Evolutionary conservation across 768 basidiomycete genomes (phyloP).

Genomic region (Leccinum ochraceum): DNA sequence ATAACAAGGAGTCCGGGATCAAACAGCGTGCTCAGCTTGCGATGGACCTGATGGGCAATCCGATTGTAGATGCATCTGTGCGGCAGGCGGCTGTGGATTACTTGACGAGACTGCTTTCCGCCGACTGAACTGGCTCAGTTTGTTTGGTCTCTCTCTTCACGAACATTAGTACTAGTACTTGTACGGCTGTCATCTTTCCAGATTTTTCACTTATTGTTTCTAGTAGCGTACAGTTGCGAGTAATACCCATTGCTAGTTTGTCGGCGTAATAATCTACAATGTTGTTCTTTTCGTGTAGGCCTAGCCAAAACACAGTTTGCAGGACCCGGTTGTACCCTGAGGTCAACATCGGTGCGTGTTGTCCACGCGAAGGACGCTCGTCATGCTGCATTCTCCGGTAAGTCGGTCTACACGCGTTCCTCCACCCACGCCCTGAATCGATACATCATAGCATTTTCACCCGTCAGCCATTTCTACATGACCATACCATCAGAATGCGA

Average conservation of each 20-base stretch:
- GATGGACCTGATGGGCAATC: slow-evolving; percentile 63
- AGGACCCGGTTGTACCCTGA: not conserved
- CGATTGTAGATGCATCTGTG: slow-evolving; percentile 56
- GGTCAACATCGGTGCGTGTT: not conserved
- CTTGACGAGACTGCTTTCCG: slow-evolving; percentile 61
- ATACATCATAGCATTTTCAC: not conserved
- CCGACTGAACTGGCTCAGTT: slow-evolving; percentile 30
- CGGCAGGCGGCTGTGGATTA: slow-evolving; percentile 72
- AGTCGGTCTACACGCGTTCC: not conserved
- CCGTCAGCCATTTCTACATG: slow-evolving; percentile 16
- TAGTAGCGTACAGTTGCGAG: slow-evolving; percentile 3
- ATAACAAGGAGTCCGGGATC: slow-evolving; percentile 49
- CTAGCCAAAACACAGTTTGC: not conserved
- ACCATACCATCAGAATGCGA: slow-evolving; percentile 24
- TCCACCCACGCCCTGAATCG: not conserved
- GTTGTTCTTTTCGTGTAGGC: not conserved
- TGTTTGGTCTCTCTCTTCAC: slow-evolving; percentile 2
- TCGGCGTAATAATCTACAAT: not conserved
- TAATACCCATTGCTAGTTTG: slow-evolving; percentile 9
- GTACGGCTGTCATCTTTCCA: not conserved
- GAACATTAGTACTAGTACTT: not conserved
- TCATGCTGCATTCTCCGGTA: not conserved
- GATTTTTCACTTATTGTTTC: not conserved
- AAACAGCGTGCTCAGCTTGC: slow-evolving; percentile 69
- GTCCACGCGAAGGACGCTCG: not conserved